These are phyloP conservation scores for Trichosporon ovoides DNA, from an alignment of 1,284 basidiomycete species.

Conservation along the genomic window DNA sequence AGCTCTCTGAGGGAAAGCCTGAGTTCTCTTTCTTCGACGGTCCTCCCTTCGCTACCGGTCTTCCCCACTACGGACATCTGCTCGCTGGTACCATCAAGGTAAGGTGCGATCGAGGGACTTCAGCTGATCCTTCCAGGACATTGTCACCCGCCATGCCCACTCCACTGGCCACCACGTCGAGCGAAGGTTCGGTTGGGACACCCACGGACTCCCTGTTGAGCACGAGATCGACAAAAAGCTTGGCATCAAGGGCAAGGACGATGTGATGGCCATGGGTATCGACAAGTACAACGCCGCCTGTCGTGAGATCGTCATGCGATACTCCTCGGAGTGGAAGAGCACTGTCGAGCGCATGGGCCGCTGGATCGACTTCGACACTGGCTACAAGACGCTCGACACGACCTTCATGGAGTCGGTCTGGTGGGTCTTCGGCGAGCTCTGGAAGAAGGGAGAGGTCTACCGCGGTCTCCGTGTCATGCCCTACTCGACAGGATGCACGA, in stretches of 20 bases:
- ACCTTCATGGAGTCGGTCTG: constrained; percentile 97
- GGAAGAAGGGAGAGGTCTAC: constrained; percentile 88
- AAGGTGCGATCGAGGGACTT: constrained; percentile 10
- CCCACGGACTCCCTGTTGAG: constrained; percentile 96
- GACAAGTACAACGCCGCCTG: constrained; percentile 97
- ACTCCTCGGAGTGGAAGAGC: constrained; percentile 83
- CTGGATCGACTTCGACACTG: constrained; percentile 99
- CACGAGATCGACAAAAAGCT: constrained; percentile 99
- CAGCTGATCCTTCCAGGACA: constrained; percentile 59
- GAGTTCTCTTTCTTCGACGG: constrained; percentile 95
- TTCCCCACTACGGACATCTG: constrained; percentile 93
- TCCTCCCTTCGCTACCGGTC: constrained; percentile 93
- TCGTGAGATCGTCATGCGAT: constrained; percentile 95
- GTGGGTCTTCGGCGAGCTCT: constrained; percentile 98
- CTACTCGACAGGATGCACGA: constrained; percentile 94
- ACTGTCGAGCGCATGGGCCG: constrained; percentile 98
- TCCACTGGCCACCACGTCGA: constrained; percentile 91
- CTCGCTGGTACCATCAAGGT: constrained; percentile 87
- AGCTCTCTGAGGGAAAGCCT: constrained; percentile 82
- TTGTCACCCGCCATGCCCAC: constrained; percentile 91
- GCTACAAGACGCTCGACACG: constrained; percentile 94
- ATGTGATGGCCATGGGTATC: constrained; percentile 94
- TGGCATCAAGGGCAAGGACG: constrained; percentile 84
- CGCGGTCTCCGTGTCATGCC: constrained; percentile 95
- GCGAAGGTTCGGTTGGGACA: constrained; percentile 98